Evolutionary conservation across 2,329 filamentous ascomycete species (phyloP).

Genomic region (Beauveria caledonica): DNA sequence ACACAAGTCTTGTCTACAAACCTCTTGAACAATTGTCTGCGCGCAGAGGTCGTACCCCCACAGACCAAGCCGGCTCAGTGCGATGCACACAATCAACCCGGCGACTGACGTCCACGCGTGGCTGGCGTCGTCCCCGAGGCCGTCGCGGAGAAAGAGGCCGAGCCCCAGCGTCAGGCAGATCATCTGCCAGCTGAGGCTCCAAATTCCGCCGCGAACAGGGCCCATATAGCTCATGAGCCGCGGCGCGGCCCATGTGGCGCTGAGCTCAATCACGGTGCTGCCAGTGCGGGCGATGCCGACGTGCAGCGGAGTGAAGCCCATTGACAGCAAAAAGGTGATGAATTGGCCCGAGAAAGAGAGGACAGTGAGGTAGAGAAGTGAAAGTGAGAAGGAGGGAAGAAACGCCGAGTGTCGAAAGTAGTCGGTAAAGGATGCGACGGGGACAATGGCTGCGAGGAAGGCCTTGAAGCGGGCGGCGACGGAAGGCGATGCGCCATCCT

Average conservation of each 20-base stretch:
- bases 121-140: constrained; percentile 21
- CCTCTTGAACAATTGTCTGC: constrained; percentile 55
- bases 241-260: constrained; percentile 53
- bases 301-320: constrained; percentile 41
- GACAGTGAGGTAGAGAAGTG: constrained; percentile 55
- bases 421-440: constrained; percentile 18
- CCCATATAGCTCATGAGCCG: constrained; percentile 47
- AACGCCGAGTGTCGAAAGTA: constrained; percentile 50
- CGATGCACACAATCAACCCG: constrained; percentile 41
- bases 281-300: constrained; percentile 46
- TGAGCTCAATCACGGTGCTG: constrained; percentile 48
- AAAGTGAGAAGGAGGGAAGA: constrained; percentile 50
- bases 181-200: constrained; percentile 64
- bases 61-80: constrained; percentile 50
- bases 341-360: constrained; percentile 53
- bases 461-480: neutral
- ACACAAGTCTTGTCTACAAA: constrained; percentile 19
- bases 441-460: constrained; percentile 11
- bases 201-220: constrained; percentile 57
- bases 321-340: constrained; percentile 53
- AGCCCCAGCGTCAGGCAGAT: constrained; percentile 40
- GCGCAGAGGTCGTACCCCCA: constrained; percentile 54
- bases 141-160: constrained; percentile 31
- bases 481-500: neutral
- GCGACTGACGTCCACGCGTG: constrained; percentile 31